Evolutionary conservation across 1,139 yeast species (phyloP).

Genomic region (Suhomyces wounanorum): DNA sequence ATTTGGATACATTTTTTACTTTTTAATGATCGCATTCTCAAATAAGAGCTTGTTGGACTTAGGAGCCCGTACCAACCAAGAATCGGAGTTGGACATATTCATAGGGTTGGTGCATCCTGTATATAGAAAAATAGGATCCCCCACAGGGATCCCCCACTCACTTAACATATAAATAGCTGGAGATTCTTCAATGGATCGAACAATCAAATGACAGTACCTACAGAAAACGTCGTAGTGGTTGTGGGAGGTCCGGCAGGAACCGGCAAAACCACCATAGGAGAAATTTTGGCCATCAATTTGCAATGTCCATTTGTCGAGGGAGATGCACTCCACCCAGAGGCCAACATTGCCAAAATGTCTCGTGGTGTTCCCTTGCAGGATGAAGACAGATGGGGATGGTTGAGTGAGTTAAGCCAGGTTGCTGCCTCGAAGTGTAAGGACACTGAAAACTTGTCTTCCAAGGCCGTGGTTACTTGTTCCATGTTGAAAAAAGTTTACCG

Average conservation of each 20-base stretch:
- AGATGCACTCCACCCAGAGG: constrained; percentile 73
- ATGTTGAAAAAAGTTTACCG: constrained; percentile 77
- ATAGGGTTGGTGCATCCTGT: background rate
- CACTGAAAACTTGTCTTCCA: constrained; percentile 25
- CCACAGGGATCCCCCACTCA: constrained; percentile 1
- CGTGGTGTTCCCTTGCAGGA: constrained; percentile 78
- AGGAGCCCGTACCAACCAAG: background rate
- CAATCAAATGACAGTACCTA: background rate
- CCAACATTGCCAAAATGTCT: constrained; percentile 80
- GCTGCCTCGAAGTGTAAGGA: constrained; percentile 40
- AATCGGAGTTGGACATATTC: background rate
- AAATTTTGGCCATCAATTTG: constrained; percentile 45
- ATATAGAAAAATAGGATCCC: constrained; percentile 1
- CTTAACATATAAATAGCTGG: background rate
- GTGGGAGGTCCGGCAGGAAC: constrained; percentile 95
- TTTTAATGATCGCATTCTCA: background rate
- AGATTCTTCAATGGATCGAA: background rate
- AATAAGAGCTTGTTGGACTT: background rate
- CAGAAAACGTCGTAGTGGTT: constrained; percentile 30
- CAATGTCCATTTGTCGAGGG: constrained; percentile 76
- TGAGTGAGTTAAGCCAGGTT: constrained; percentile 48
- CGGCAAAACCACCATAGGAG: constrained; percentile 83
- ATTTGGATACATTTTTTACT: too few species aligned
- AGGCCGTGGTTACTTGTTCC: constrained; percentile 75
- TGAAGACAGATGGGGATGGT: constrained; percentile 93